phyloP scores from a whole-genome alignment of 1,284 basidiomycete genomes.

The Sanghuangporus sanghuang region DNA sequence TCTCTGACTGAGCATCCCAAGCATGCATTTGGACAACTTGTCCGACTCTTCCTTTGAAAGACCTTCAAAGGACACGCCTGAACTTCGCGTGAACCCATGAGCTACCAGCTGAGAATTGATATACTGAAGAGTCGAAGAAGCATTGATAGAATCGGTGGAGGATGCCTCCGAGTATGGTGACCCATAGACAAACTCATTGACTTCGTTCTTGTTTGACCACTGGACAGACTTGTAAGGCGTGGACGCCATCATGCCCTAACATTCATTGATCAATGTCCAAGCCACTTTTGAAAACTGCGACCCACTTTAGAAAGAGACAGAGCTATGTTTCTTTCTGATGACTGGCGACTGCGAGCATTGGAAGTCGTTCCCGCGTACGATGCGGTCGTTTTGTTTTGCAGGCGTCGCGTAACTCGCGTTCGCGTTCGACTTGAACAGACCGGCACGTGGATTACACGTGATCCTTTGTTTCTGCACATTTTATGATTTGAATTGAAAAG shows the following conservation, averaged over 20 bases:
- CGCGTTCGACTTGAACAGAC: not conserved
- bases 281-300: not conserved
- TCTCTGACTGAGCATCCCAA: constrained; percentile 74
- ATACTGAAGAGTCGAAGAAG: constrained; percentile 57
- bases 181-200: constrained; percentile 34
- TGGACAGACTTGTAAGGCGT: constrained; percentile 41
- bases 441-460: too few species aligned
- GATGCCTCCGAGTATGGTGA: constrained; percentile 39
- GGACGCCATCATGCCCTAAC: constrained; percentile 27
- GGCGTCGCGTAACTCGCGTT: not conserved
- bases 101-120: constrained; percentile 75
- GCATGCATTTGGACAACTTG: constrained; percentile 67
- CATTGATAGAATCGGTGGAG: constrained; percentile 34
- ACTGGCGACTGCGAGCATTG: too few species aligned
- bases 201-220: constrained; percentile 34
- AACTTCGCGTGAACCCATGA: constrained; percentile 68
- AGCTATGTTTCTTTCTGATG: not conserved
- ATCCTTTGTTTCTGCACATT: too few species aligned
- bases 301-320: not conserved
- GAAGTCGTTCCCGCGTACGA: too few species aligned
- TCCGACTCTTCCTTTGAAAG: constrained; percentile 56
- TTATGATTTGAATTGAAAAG: too few species aligned
- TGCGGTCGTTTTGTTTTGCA: not conserved
- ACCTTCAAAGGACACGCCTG: constrained; percentile 61
- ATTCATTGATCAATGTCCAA: not conserved